Conservation (phyloP, 768 basidiomycete genomes). For the Termitomyces sp. region DNA sequence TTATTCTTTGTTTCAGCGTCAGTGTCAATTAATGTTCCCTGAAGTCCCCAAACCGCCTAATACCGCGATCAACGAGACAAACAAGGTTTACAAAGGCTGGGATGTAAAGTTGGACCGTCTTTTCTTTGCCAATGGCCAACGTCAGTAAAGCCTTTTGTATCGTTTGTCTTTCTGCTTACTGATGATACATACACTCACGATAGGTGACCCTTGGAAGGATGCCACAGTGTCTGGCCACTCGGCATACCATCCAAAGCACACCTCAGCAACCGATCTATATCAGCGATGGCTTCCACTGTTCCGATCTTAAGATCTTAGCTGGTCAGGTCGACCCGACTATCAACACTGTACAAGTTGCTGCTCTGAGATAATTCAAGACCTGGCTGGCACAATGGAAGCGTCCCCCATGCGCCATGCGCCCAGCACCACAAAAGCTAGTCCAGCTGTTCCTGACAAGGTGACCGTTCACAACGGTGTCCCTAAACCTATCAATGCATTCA, state of each 20-base stretch:
- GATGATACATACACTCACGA: neutral
- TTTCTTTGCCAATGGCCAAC: slow-evolving; percentile 68
- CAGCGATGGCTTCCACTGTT: slow-evolving; percentile 65
- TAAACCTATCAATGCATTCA: slow-evolving; percentile 35
- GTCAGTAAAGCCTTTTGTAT: slow-evolving; percentile 33
- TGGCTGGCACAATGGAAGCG: slow-evolving; percentile 53
- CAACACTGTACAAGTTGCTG: slow-evolving; percentile 49
- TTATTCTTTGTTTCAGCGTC: slow-evolving; percentile 39
- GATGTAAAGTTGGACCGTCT: slow-evolving; percentile 50
- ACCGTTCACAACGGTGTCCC: neutral
- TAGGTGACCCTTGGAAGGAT: slow-evolving; percentile 74
- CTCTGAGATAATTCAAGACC: slow-evolving; percentile 44
- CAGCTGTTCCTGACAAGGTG: neutral
- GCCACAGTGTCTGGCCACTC: slow-evolving; percentile 62
- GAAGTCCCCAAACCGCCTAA: slow-evolving; percentile 42
- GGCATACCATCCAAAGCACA: slow-evolving; percentile 42
- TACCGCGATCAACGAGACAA: slow-evolving; percentile 40
- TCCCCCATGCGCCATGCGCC: slow-evolving; percentile 1
- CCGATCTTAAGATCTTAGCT: slow-evolving; percentile 45
- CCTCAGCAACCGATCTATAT: slow-evolving; percentile 51
- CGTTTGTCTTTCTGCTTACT: neutral
- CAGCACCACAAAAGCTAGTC: neutral
- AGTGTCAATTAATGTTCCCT: slow-evolving; percentile 68
- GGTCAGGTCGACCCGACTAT: slow-evolving; percentile 49
- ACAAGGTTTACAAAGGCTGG: slow-evolving; percentile 60